Conservation (phyloP, 805 yeast genomes). For the Candida rishiriensis region DNA sequence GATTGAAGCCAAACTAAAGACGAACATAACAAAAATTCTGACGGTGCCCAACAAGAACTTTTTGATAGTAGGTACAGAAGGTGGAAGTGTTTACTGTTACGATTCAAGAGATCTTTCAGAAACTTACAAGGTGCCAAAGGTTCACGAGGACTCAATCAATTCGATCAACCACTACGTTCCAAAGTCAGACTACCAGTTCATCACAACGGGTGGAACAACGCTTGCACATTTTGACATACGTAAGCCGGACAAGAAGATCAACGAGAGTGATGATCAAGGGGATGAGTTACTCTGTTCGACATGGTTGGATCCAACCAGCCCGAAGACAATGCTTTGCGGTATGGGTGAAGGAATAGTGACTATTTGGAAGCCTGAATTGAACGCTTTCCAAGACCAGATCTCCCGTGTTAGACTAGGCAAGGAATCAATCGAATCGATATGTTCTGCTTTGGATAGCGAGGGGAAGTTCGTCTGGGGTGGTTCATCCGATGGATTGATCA, state of each 20-base stretch:
- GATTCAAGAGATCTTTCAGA: conserved; percentile 48
- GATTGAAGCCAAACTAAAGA: conserved; percentile 13
- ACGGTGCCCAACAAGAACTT: conserved; percentile 45
- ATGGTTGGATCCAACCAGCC: conserved; percentile 58
- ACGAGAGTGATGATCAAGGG: conserved; percentile 82
- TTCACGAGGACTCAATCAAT: conserved; percentile 77
- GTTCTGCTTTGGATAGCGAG: conserved; percentile 51
- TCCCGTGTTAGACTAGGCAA: conserved; percentile 65
- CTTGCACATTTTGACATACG: conserved; percentile 75
- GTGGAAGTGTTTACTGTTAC: conserved; percentile 60
- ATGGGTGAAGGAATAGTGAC: conserved; percentile 91
- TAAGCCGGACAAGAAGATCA: conserved; percentile 48
- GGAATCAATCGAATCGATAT: conserved; percentile 63
- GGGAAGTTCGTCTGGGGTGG: conserved; percentile 70
- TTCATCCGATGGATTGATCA: conserved; percentile 68
- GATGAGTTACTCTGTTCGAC: conserved; percentile 83
- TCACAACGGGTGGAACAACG: conserved; percentile 80
- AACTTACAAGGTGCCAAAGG: conserved; percentile 44
- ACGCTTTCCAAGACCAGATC: conserved; percentile 71
- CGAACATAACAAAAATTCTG: conserved; percentile 37
- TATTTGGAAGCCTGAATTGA: conserved; percentile 73
- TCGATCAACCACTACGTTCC: conserved; percentile 66
- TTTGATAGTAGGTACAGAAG: conserved; percentile 61
- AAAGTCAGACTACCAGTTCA: conserved; percentile 71
- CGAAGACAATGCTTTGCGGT: conserved; percentile 55